Percentiles rank a stretch among this genome's conserved stretches.
phyloP scores from a whole-genome alignment of 139 green algal species.

The Coelastrella sp. region DNA sequence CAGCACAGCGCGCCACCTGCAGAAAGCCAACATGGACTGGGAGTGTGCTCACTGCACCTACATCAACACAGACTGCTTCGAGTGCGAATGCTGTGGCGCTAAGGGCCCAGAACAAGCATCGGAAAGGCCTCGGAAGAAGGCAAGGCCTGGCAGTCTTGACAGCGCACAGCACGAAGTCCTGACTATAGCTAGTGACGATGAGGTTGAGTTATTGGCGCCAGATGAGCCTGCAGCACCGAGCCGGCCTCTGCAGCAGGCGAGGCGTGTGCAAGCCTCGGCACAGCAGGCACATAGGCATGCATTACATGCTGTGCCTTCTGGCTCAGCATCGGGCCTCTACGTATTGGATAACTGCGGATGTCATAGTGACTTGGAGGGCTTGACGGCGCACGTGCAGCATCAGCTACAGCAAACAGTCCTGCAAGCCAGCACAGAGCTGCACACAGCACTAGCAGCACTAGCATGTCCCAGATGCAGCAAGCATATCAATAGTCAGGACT shows the following conservation, averaged over 20 bases:
- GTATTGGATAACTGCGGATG: constrained; percentile 26
- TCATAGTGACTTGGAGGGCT: not conserved
- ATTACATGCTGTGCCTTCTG: no score
- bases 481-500: not conserved
- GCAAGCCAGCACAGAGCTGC: not conserved
- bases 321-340: not conserved
- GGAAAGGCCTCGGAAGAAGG: not conserved
- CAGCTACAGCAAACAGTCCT: not conserved
- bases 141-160: not conserved
- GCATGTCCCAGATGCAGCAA: constrained; percentile 15
- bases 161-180: not conserved
- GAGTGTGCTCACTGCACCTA: not conserved
- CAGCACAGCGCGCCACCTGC: not conserved
- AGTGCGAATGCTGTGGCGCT: constrained; percentile 17
- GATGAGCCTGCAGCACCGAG: not conserved
- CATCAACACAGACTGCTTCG: not conserved
- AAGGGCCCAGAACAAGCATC: not conserved
- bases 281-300: no score
- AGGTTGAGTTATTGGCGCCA: not conserved
- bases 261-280: no score
- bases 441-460: not conserved
- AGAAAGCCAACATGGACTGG: not conserved
- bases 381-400: constrained; percentile 5
- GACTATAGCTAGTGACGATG: not conserved
- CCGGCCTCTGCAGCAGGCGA: no score